A percentile compares a stretch with the other conserved stretches of the same genome.
Evolutionary conservation across 83 land plant species (phyloP).

Genomic region (Picea engelmannii): DNA sequence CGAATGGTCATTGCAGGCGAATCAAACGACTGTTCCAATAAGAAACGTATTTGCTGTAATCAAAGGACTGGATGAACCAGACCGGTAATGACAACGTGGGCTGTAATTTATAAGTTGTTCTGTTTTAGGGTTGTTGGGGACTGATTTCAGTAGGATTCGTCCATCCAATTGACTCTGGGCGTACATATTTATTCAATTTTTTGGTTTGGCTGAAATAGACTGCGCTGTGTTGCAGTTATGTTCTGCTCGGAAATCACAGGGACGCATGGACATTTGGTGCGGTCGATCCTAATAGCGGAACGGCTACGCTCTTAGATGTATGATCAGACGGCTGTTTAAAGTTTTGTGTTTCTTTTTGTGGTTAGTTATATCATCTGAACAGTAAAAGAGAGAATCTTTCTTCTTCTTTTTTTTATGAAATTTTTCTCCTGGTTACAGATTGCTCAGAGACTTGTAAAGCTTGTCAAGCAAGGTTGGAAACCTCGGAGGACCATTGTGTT

Average conservation of each 20-base stretch:
- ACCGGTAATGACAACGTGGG: slow-evolving; percentile 34
- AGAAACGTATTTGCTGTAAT: slow-evolving; percentile 72
- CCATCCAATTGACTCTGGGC: neutral
- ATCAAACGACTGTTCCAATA: slow-evolving; percentile 33
- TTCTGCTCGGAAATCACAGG: slow-evolving; percentile 84
- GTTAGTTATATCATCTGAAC: neutral
- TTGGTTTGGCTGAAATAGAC: neutral
- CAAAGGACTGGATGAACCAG: slow-evolving; percentile 71
- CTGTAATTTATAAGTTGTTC: neutral
- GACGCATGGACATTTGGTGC: slow-evolving; percentile 98
- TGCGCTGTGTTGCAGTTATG: slow-evolving; percentile 46
- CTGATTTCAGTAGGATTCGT: neutral
- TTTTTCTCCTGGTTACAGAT: neutral
- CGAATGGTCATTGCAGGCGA: slow-evolving; percentile 37
- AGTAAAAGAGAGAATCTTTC: no score
- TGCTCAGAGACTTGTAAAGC: slow-evolving; percentile 32
- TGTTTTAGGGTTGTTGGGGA: neutral
- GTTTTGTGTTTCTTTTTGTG: slow-evolving; percentile 9
- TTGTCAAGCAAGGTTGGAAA: slow-evolving; percentile 59
- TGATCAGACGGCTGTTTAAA: slow-evolving; percentile 12
- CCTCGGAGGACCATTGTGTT: slow-evolving; percentile 64
- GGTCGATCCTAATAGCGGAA: slow-evolving; percentile 93
- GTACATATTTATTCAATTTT: neutral
- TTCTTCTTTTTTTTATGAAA: neutral
- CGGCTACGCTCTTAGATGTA: slow-evolving; percentile 80